Conservation (phyloP, 352 stramenopile species). For the Thraustotheca clavata region DNA sequence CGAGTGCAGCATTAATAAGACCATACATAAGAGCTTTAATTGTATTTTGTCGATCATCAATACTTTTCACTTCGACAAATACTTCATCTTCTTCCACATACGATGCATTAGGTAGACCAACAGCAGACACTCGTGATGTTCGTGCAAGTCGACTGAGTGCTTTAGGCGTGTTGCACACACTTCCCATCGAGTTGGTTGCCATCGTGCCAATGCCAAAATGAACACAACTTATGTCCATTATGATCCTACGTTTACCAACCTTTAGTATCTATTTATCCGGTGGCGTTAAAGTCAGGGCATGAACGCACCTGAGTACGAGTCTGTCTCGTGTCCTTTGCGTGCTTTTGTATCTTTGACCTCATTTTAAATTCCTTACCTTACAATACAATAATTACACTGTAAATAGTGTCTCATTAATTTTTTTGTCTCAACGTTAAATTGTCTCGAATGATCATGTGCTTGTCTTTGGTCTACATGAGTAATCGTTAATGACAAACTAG, state of each 20-base stretch:
- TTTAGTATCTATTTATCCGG: conserved; percentile 7
- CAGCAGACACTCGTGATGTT: background rate
- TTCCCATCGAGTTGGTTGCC: conserved; percentile 21
- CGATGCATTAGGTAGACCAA: background rate
- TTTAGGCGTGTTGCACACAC: conserved; percentile 21
- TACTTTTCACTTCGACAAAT: background rate
- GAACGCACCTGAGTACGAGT: background rate
- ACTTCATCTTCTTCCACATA: conserved; percentile 1
- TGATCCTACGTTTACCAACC: background rate
- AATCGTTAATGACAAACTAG: too few relatives aligned
- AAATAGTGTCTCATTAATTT: too few relatives aligned
- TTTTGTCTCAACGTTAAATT: too few relatives aligned
- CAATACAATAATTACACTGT: too few relatives aligned
- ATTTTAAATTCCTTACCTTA: too few relatives aligned
- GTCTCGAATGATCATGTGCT: too few relatives aligned
- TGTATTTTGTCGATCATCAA: conserved; percentile 25
- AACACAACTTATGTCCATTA: background rate
- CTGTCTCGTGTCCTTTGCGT: background rate
- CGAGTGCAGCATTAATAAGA: conserved; percentile 82
- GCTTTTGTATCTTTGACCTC: conserved; percentile 8
- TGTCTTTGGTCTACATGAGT: too few relatives aligned
- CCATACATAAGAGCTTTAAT: conserved; percentile 74
- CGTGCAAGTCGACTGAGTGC: background rate
- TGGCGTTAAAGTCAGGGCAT: background rate
- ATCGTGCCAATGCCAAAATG: conserved; percentile 5